Evolutionary conservation across 345 rosid genomes (phyloP), one percentile per base, ranked within the genome.

Genomic region (Hibiscus mutabilis): DNA sequence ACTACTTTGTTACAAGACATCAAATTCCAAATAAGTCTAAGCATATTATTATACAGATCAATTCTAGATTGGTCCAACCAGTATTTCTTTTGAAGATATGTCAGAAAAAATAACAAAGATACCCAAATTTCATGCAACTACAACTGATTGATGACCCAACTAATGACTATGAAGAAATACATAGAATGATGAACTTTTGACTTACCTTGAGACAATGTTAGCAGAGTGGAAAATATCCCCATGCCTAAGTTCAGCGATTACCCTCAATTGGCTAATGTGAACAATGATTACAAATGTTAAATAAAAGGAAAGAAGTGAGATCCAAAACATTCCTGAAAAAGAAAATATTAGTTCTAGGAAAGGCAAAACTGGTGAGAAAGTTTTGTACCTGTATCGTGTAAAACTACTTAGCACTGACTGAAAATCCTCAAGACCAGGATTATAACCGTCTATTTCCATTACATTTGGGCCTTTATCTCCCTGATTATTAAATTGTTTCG

Each of bases 141-240:
- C 6, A 0, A 49, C 70, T 27, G 42, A 27, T 65, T 65, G 49
- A 44, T 42, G 35, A 21, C 22, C n/a, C 44, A 55, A 27, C 40
- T 25, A 33, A 49, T 49, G 22, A 47, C 29, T 25, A 70, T 37
- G 55, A 8, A 37, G 55, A 47, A 27, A 31, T 51, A n/a, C 1
- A 31, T 46, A 27, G 57, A 24, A 60, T 35, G 40, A 66, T 69
- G 49, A 44, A 73, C 16, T 68, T 59, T 70, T 22, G 49, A 75
- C 81, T 79, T 71, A 84, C 90, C 92, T 88, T 6, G 90, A 77
- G 66, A 83, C 83, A 72, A 88, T 76, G 71, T 84, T 86, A 47
- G 77, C 81, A 21, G 90, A 75, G 72, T 86, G 85, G 69, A 84
- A 79, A 60, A 79, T 75, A 76, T 83, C 90, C 27, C 80, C 85